phyloP scores from a whole-genome alignment of 2,329 filamentous ascomycete species.

The Exophiala bonariae region DNA sequence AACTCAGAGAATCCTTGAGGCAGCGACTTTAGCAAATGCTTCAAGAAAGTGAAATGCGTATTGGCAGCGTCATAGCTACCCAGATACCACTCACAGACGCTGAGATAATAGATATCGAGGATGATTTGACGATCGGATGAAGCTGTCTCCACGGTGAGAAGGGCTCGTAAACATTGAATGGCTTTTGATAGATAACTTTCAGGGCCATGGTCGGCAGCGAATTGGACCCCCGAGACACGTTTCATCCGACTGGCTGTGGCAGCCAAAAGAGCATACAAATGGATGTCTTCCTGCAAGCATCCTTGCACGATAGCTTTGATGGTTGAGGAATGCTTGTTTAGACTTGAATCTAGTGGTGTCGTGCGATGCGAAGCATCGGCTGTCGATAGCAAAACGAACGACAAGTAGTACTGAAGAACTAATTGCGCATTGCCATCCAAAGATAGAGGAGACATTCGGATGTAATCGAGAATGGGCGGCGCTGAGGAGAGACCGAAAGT shows the following conservation, averaged over 20 bases:
- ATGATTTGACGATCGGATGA: conserved; percentile 17
- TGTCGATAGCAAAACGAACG: conserved; percentile 11
- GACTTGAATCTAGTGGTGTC: neutral
- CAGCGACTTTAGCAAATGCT: conserved; percentile 14
- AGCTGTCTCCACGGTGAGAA: conserved; percentile 8
- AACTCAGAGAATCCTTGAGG: conserved; percentile 5
- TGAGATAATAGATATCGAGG: conserved; percentile 20
- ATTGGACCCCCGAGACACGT: conserved; percentile 8
- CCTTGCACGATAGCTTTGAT: conserved; percentile 16
- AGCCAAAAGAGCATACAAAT: conserved; percentile 16
- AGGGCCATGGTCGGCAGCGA: conserved; percentile 13
- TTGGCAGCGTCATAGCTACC: conserved; percentile 17
- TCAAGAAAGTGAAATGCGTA: conserved; percentile 19
- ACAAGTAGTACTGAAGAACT: conserved; percentile 16
- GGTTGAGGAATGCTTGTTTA: conserved; percentile 9
- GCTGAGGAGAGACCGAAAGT: no score
- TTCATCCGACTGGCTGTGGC: conserved; percentile 17
- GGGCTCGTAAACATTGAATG: conserved; percentile 14
- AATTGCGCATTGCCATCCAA: conserved; percentile 7
- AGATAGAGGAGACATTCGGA: neutral
- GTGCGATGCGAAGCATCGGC: neutral
- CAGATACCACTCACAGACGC: conserved; percentile 20
- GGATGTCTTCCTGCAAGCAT: conserved; percentile 11
- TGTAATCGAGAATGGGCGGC: no score
- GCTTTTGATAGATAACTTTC: conserved; percentile 20